These are phyloP conservation scores for Apiotrichum gamsii DNA, from an alignment of 1,284 basidiomycete species.

Conservation along the genomic window DNA sequence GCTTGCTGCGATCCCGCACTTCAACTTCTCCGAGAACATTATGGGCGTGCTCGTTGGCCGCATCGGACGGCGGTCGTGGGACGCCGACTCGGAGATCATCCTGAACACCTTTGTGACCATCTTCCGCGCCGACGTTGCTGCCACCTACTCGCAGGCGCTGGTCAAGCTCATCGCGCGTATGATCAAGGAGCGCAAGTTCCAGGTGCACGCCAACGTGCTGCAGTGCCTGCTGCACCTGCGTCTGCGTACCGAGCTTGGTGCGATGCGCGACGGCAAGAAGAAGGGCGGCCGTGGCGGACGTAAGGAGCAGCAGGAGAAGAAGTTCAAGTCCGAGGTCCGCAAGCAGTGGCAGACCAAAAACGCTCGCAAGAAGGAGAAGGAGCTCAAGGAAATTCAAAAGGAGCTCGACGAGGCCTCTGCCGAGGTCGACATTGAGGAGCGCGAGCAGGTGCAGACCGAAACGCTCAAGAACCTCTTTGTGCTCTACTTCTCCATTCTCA, in stretches of 20 bases:
- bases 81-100: constrained; percentile 77
- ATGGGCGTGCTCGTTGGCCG: constrained; percentile 79
- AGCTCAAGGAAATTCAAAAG: constrained; percentile 74
- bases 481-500: constrained; percentile 93
- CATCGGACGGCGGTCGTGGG: constrained; percentile 81
- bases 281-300: constrained; percentile 52
- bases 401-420: constrained; percentile 92
- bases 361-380: constrained; percentile 68
- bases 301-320: constrained; percentile 52
- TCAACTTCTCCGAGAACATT: constrained; percentile 94
- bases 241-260: constrained; percentile 73
- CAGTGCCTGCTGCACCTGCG: constrained; percentile 79
- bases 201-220: constrained; percentile 82
- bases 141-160: constrained; percentile 74
- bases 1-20: constrained; percentile 77
- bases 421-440: constrained; percentile 87
- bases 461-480: constrained; percentile 97
- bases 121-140: constrained; percentile 72
- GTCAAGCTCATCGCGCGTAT: constrained; percentile 90
- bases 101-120: constrained; percentile 71
- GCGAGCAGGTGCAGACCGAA: constrained; percentile 80
- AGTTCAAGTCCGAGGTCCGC: constrained; percentile 59
- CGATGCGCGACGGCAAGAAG: constrained; percentile 51
- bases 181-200: constrained; percentile 89
- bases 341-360: constrained; percentile 77